Evolutionary conservation across 2,329 filamentous ascomycete genomes (phyloP).

Genomic region (Akanthomyces muscarius): DNA sequence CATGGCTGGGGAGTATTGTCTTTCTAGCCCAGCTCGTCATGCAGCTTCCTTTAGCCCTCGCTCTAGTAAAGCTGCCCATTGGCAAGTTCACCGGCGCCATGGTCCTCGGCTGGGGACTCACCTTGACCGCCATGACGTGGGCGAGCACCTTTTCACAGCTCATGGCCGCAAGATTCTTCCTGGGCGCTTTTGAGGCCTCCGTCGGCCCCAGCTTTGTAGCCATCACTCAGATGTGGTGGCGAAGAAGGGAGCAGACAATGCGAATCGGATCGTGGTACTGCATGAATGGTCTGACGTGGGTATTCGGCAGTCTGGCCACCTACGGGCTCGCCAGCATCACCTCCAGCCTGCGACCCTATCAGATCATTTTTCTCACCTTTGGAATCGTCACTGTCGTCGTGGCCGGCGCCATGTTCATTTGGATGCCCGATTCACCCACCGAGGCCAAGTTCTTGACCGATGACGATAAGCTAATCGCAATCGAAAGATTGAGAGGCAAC

Average conservation of each 20-base stretch:
- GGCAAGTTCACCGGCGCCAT: slow-evolving; percentile 58
- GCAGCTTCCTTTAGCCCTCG: slow-evolving; percentile 52
- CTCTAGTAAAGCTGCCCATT: slow-evolving; percentile 57
- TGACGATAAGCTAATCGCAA: slow-evolving; percentile 48
- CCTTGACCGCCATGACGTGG: slow-evolving; percentile 49
- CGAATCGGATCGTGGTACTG: slow-evolving; percentile 56
- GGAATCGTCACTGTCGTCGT: slow-evolving; percentile 48
- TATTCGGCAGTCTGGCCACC: slow-evolving; percentile 52
- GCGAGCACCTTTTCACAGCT: slow-evolving; percentile 46
- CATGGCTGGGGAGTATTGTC: slow-evolving; percentile 59
- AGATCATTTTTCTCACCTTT: slow-evolving; percentile 54
- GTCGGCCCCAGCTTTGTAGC: slow-evolving; percentile 50
- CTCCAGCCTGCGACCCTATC: slow-evolving; percentile 43
- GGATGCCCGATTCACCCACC: slow-evolving; percentile 48
- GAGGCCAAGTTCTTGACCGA: slow-evolving; percentile 49
- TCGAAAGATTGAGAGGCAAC: slow-evolving; percentile 52
- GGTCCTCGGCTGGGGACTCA: slow-evolving; percentile 52
- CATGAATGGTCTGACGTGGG: slow-evolving; percentile 57
- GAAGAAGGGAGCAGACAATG: slow-evolving; percentile 54
- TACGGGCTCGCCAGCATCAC: slow-evolving; percentile 57
- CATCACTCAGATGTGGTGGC: slow-evolving; percentile 60
- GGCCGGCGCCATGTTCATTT: slow-evolving; percentile 40
- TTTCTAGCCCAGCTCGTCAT: slow-evolving; percentile 58
- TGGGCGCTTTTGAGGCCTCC: slow-evolving; percentile 53
- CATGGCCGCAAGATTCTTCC: slow-evolving; percentile 50